Base-by-base conservation (phyloP, 1,284 basidiomycete genomes). In the Violaceomyces palustris region DNA sequence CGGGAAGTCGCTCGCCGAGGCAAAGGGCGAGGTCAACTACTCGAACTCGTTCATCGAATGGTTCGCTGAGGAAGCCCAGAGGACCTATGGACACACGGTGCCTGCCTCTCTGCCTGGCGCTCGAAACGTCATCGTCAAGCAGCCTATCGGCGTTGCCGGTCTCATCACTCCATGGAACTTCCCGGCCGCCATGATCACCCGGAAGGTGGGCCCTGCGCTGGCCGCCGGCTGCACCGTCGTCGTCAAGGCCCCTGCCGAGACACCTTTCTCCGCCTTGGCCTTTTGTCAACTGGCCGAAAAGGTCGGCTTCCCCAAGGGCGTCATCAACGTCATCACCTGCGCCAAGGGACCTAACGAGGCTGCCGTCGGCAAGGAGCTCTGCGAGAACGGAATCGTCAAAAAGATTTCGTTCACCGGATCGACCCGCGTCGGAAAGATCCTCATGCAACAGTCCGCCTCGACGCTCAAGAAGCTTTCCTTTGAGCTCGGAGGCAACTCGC, bases 381-480 rank as follows among this genome's bases (percentile, higher is more conserved):
- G 76, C 50, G 74, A 75, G 61, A 77, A 74, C 50, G 80, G 80
- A 52, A 76, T 74, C 27, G 83, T 93, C 42, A 84, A 81, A 72
- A 98, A 97, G 76, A 81, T 98, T 26, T 86, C 87, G 6, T 98
- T 99, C 75, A 99, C 94, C 2, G 91, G 77, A 18, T 89, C 86
- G 15, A 97, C 92, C 0, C 77, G 82, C 11, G 89, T 99, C 19
- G 93, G 91, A 40, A 97, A 92, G 77, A 74, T 89, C 40, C 78
- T 99, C 30, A 88, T 89, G 70, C 79, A 79, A 12, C 84, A 96
- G 78, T 82, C 89, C 12, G 78, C 88, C 6, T 81, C 81, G 2
- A 96, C 90, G 0, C 74, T 98, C 61, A 98, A 99, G 77, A 98
- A 96, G 84, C 86, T 62, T 24, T 67, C 61, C 31, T 63, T 72